Base-by-base conservation (phyloP, 805 yeast species). In the Starmerella bacillaris region DNA sequence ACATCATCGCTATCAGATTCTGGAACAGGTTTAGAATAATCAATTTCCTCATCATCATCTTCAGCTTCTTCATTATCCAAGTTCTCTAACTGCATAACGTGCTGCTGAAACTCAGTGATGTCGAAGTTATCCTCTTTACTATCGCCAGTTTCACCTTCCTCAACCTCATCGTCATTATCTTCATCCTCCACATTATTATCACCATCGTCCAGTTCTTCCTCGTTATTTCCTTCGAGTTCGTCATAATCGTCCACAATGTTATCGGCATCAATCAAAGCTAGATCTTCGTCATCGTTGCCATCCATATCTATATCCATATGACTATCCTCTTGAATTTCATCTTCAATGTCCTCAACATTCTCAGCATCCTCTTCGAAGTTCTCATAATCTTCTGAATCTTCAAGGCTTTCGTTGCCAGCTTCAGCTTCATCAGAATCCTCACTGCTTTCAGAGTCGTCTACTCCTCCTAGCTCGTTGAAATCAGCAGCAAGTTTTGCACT, bases 41-140 rank as follows among this genome's bases (percentile, higher is more conserved):
- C 70, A 21, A 68, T 54, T 15, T 59, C 60, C 22, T 64, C 71
- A 18, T 57, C 63, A 27, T 65, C 64, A 21, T 53, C 56, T 12
- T 63, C 61, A 17, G n/a, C 19, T 24, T 64, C 67, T 30, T 63
- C 64, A 21, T 54, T 61, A 17, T 53, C 54, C 12, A 56, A 58
- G 11, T 62, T 53, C 41, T 77, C 86, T 46, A 71, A 64, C 3
- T 68, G 77, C 28, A 78, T 50, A n/a, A 73, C 70, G 51, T 74
- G 82, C 49, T 66, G 69, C 56, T 77, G 79, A 60, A 78, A 86
- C 36, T 77, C 78, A 44, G 82, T 92, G 28, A 86, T 70, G 40
- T 79, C 72, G 51, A 86, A 86, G 46, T 83, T 75, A 5, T 72
- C 79, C 11, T 39, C 47, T 14, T 42, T 48, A 1, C 34, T 39